A percentile compares a stretch with the other conserved stretches of the same genome.
These are phyloP conservation scores for Botrytis galanthina DNA, from an alignment of 2,329 filamentous ascomycete genomes.

Conservation along the genomic window DNA sequence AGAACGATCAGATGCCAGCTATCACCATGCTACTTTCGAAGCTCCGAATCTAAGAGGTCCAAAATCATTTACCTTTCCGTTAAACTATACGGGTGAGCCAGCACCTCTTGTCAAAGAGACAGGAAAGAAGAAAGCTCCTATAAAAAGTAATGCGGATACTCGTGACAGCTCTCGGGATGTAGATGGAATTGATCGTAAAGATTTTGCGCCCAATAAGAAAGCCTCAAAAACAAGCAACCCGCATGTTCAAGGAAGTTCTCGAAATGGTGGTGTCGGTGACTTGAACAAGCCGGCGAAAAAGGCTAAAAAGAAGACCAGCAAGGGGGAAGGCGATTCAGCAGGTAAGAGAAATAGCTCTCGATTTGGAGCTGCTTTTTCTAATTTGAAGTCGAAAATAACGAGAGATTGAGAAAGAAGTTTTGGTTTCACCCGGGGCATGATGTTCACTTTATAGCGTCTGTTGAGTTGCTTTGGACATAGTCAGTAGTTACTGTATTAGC, in stretches of 20 bases:
- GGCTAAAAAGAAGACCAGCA: background rate
- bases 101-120: background rate
- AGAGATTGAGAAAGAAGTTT: background rate
- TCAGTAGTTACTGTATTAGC: background rate
- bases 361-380: background rate
- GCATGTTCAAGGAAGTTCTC: background rate
- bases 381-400: rapidly evolving
- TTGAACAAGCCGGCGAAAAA: background rate
- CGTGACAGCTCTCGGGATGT: background rate
- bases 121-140: background rate
- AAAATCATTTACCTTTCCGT: background rate
- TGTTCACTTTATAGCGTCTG: background rate
- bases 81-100: background rate
- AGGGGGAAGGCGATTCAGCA: rapidly evolving
- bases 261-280: background rate
- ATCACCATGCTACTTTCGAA: background rate
- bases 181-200: background rate
- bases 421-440: background rate
- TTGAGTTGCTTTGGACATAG: background rate
- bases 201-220: background rate
- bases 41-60: background rate
- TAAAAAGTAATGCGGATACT: background rate
- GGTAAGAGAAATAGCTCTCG: background rate
- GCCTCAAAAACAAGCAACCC: background rate
- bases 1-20: background rate